Evolutionary conservation across 1,139 yeast genomes (phyloP), one percentile per base, ranked within the genome.

Genomic region (Pneumocystis carinii): DNA sequence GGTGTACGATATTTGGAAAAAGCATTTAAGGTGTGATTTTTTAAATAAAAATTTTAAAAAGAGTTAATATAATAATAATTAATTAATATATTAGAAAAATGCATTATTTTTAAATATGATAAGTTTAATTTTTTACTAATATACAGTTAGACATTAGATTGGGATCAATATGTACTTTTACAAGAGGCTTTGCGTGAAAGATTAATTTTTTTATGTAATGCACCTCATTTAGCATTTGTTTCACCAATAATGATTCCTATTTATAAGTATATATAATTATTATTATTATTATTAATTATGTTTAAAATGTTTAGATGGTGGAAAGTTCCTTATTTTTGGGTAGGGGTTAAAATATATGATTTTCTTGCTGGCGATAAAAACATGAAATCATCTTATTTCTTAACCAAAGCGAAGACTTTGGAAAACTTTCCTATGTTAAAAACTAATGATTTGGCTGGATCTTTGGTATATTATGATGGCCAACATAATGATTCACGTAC

Each of bases 1-100:
- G 97, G 97, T 72, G 97, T 90, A 62, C 81, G 97, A 71, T 90
- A 90, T 75, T 81, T 90, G 72, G 97, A 90, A 75, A 90, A 90
- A 77, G 97, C 97, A 53, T 84, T 90, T 70, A 88, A 89, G 83
- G 87, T 85, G 74, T 24, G 65, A 42, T n/a, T 24, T 57, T 14
- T 15, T 27, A 17, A 61, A 32, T 17, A 2, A n/a, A 19, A 8
- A 41, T 32, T 17, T n/a, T 24, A 32, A 17, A n/a, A 17, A 12
- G 8, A 67, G 27, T 29, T 10, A 48, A 24, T n/a, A 4, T 24
- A 6, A 12, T 19, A 24, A 24, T 24, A 48, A 12, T 48, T 17
- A 24, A 48, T 10, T 48, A 24, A 48, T 48, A 48, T 24, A 32
- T 24, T 27, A 8, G 12, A 12, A 48, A 41, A 41, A 7, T 41